phyloP scores from a whole-genome alignment of 2,329 filamentous ascomycete genomes.

The Colletotrichum euphorbiae region DNA sequence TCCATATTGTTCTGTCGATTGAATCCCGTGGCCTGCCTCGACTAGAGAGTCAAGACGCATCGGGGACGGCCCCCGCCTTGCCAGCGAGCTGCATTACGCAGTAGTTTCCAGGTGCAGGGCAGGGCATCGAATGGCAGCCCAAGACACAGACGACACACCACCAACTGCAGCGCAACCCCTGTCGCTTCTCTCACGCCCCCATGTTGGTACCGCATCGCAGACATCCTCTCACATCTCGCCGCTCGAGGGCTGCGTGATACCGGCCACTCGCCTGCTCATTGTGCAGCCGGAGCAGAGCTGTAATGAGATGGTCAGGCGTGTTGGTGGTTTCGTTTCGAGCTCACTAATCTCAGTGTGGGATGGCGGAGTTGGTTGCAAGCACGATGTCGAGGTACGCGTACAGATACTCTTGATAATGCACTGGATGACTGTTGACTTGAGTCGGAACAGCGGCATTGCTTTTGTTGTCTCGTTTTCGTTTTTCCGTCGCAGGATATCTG shows the following conservation, averaged over 20 bases:
- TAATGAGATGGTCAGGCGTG: background rate
- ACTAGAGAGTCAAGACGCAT: constrained; percentile 22
- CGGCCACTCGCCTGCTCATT: constrained; percentile 14
- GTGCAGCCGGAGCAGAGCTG: constrained; percentile 1
- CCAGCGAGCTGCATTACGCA: background rate
- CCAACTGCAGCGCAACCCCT: constrained; percentile 32
- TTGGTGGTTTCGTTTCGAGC: constrained; percentile 3
- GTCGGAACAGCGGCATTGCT: constrained; percentile 24
- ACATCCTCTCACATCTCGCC: constrained; percentile 18
- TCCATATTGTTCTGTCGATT: background rate
- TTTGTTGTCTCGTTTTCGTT: constrained; percentile 25
- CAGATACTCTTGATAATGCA: background rate
- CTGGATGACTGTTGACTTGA: constrained; percentile 15
- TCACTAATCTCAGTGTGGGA: background rate
- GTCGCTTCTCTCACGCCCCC: constrained; percentile 18
- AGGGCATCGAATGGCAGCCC: constrained; percentile 38
- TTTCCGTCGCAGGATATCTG: background rate
- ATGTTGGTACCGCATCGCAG: constrained; percentile 16
- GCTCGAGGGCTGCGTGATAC: constrained; percentile 15
- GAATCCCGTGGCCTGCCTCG: background rate
- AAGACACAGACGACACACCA: constrained; percentile 38
- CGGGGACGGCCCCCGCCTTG: constrained; percentile 26
- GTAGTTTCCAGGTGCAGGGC: constrained; percentile 14
- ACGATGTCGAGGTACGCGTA: no score
- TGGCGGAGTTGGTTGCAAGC: background rate